phyloP scores from a whole-genome alignment of 2,329 filamentous ascomycete genomes.

The Alternaria atra region DNA sequence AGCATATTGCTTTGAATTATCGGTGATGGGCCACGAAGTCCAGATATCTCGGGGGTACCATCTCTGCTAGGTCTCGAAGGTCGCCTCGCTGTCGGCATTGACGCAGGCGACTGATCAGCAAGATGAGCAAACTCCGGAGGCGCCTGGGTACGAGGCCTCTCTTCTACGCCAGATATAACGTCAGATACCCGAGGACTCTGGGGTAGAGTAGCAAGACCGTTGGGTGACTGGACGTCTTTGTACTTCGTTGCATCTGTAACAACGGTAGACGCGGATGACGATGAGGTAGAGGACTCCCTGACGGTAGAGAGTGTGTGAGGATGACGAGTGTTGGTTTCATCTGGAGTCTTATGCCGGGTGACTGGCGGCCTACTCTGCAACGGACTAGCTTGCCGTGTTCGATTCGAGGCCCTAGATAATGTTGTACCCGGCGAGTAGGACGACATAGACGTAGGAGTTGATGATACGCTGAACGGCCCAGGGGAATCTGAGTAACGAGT shows the following conservation, averaged over 20 bases:
- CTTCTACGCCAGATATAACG: slow-evolving; percentile 3
- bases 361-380: slow-evolving; percentile 67
- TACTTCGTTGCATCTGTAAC: slow-evolving; percentile 61
- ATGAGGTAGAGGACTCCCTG: slow-evolving; percentile 75
- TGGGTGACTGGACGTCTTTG: slow-evolving; percentile 50
- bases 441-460: slow-evolving; percentile 79
- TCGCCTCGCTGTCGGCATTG: slow-evolving; percentile 57
- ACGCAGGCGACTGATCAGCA: slow-evolving; percentile 66
- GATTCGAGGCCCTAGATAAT: slow-evolving; percentile 55
- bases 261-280: slow-evolving; percentile 75
- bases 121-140: slow-evolving; percentile 61
- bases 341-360: slow-evolving; percentile 65
- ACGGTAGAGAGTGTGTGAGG: slow-evolving; percentile 70
- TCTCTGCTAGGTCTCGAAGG: slow-evolving; percentile 57
- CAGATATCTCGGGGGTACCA: slow-evolving; percentile 55
- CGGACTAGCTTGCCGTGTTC: slow-evolving; percentile 65
- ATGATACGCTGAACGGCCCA: slow-evolving; percentile 77
- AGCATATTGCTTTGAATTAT: slow-evolving; percentile 66
- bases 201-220: slow-evolving; percentile 50
- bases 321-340: slow-evolving; percentile 59
- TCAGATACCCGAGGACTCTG: slow-evolving; percentile 60
- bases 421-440: slow-evolving; percentile 75
- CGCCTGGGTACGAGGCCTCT: slow-evolving; percentile 36
- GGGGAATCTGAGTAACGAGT: slow-evolving; percentile 79
- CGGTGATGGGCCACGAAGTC: slow-evolving; percentile 59